Evolutionary conservation across 139 green algal genomes (phyloP), one percentile per base, ranked within the genome.

Genomic region (Chlorella vulgaris): DNA sequence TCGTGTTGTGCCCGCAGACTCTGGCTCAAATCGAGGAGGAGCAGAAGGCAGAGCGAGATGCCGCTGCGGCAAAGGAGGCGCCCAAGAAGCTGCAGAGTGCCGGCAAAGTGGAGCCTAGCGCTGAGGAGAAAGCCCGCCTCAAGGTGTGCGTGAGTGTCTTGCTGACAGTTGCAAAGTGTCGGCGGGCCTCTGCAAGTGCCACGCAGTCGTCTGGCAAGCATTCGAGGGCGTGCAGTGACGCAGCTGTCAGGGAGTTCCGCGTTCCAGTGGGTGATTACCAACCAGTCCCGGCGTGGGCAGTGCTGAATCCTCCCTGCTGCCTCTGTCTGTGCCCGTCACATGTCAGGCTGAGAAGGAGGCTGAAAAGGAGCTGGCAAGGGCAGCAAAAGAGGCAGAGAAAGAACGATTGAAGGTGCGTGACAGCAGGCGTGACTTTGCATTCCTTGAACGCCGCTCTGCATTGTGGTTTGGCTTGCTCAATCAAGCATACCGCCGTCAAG

Each of bases 381-480:
- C 68, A 29, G 81, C 80, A 21, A 85, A 85, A 39, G 81, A 81
- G 63, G 89, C 84, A 26, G 76, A 89, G 69, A 88, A 86, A 58
- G 68, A 87, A 58, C 38, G 61, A 6, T 42, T 76, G 35, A 88
- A 86, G 74, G 67, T 75, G 43, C 0, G 77, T 3, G 7, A 4
- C 29, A 36, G n/a, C n/a, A 31, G 60, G 26, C 38, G 7, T 36
- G 5, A 71, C n/a, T n/a, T n/a, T n/a, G n/a, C n/a, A n/a, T n/a
- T n/a, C n/a, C n/a, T n/a, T n/a, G n/a, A n/a, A n/a, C n/a, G n/a
- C n/a, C n/a, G n/a, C n/a, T n/a, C n/a, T n/a, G 13, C 47, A 58
- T 58, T 58, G 47, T 15, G 13, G 15, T 58, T 58, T 58, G 47
- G 47, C 47, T 58, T 58, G 47, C 47, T n/a, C n/a, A n/a, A n/a